phyloP scores from a whole-genome alignment of 2,329 filamentous ascomycete genomes.

The Biscogniauxia marginata region DNA sequence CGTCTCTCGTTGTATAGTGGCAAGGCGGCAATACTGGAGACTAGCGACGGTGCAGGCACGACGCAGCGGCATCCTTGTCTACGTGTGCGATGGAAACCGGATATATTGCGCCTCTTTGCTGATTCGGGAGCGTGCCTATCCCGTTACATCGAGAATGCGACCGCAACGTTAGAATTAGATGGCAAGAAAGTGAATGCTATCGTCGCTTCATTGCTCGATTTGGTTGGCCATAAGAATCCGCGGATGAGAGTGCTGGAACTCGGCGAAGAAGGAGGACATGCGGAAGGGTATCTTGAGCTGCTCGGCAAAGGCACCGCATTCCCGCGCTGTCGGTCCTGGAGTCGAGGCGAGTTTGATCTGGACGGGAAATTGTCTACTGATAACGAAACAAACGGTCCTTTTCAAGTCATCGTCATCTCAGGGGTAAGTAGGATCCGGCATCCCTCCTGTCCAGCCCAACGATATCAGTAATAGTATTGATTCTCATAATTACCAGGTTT shows the following conservation, averaged over 20 bases:
- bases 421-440: not conserved
- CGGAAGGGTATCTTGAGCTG: conserved; percentile 1
- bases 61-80: conserved; percentile 14
- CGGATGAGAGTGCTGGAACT: conserved; percentile 17
- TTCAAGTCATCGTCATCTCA: conserved; percentile 11
- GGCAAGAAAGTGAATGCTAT: conserved; percentile 1
- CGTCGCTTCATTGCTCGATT: conserved; percentile 8
- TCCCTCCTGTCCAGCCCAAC: no score
- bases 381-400: not conserved
- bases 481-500: no score
- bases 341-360: not conserved
- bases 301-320: conserved; percentile 8
- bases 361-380: conserved; percentile 3
- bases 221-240: conserved; percentile 18
- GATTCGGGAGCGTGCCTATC: not conserved
- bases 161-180: not conserved
- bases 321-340: conserved; percentile 7
- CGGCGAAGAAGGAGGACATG: not conserved
- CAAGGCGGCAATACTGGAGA: no score
- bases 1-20: no score
- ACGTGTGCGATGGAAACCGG: conserved; percentile 18
- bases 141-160: conserved; percentile 2
- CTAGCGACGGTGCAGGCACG: no score
- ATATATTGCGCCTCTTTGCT: conserved; percentile 6
- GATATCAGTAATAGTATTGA: no score